Evolutionary conservation across 1,139 yeast species (phyloP).

Genomic region (Nadsonia commutata): DNA sequence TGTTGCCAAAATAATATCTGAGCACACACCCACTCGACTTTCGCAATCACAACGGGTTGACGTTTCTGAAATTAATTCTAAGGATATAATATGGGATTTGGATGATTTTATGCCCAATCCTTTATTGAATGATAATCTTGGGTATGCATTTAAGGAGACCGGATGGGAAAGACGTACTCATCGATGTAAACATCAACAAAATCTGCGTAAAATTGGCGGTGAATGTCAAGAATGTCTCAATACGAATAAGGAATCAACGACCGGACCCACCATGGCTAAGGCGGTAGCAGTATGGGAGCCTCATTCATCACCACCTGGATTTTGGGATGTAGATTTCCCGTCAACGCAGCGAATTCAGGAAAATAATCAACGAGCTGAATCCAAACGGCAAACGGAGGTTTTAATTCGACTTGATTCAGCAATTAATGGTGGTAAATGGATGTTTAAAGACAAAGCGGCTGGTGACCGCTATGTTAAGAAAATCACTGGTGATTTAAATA

Average conservation of each 20-base stretch:
- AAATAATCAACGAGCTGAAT: slow-evolving; percentile 12
- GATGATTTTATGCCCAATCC: slow-evolving; percentile 17
- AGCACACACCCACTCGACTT: background rate
- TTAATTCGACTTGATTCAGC: slow-evolving; percentile 12
- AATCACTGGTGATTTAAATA: too few species aligned
- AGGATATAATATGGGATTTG: background rate
- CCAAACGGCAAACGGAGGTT: slow-evolving; percentile 9
- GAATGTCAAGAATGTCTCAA: slow-evolving; percentile 16
- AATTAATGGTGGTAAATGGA: slow-evolving; percentile 12
- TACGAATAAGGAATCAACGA: slow-evolving; percentile 14
- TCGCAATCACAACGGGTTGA: background rate
- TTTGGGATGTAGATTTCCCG: slow-evolving; percentile 22
- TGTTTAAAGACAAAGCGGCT: slow-evolving; percentile 15
- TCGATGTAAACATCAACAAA: slow-evolving; percentile 17
- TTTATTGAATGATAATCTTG: slow-evolving; percentile 11
- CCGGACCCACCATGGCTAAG: slow-evolving; percentile 14
- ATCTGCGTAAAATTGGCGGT: slow-evolving; percentile 10
- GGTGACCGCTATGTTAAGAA: too few species aligned
- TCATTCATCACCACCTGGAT: slow-evolving; percentile 20
- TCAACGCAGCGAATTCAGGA: slow-evolving; percentile 17
- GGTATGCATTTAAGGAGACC: slow-evolving; percentile 15
- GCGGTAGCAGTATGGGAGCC: slow-evolving; percentile 11
- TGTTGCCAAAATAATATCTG: background rate
- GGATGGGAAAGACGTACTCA: slow-evolving; percentile 15
- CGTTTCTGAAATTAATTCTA: background rate